A percentile compares a stretch with the other conserved stretches of the same genome.
Conservation (phyloP, 805 yeast genomes). For the Kazachstania martiniae region DNA sequence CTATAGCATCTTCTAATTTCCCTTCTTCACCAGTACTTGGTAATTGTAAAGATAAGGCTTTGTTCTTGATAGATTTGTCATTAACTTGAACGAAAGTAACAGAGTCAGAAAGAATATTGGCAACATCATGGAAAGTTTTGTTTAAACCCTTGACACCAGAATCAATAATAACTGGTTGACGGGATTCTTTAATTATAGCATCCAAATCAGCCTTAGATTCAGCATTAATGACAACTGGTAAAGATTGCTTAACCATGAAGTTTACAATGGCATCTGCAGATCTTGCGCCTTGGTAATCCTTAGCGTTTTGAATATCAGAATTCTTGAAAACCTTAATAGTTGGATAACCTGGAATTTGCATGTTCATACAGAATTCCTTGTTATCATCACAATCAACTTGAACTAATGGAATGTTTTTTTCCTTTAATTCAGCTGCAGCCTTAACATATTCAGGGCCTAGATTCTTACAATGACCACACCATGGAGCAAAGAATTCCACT, state of each 20-base stretch:
- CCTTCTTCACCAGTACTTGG: conserved; percentile 25
- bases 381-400: conserved; percentile 82
- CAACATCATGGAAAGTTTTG: conserved; percentile 50
- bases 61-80: conserved; percentile 24
- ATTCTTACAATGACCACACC: conserved; percentile 96
- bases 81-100: conserved; percentile 44
- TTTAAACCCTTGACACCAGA: conserved; percentile 35
- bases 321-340: conserved; percentile 63
- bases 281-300: conserved; percentile 80
- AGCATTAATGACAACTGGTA: conserved; percentile 58
- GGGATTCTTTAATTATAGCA: conserved; percentile 30
- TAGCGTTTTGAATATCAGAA: conserved; percentile 32
- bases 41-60: conserved; percentile 25
- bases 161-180: conserved; percentile 50
- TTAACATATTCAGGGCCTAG: conserved; percentile 69
- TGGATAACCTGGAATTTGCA: conserved; percentile 74
- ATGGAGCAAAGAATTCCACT: conserved; percentile 87
- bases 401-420: conserved; percentile 58
- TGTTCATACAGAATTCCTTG: conserved; percentile 55
- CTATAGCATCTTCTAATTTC: conserved; percentile 22
- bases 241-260: conserved; percentile 70
- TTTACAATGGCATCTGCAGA: conserved; percentile 64
- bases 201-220: conserved; percentile 40
- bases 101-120: conserved; percentile 53
- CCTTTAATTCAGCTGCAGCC: conserved; percentile 67